Conservation (phyloP, 2,329 filamentous ascomycete species). For the Penicillium brevicompactum region DNA sequence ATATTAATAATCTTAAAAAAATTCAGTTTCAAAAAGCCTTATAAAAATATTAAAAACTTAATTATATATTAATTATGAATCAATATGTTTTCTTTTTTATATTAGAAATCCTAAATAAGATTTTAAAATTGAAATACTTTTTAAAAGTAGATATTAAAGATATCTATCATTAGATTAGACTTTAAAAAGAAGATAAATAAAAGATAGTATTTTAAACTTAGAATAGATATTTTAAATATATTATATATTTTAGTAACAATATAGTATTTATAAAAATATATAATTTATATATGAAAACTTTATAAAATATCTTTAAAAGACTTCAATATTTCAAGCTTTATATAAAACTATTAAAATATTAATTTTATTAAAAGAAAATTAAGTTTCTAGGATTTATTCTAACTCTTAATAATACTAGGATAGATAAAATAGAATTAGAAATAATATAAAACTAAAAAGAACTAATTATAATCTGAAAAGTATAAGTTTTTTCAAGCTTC, state of each 20-base stretch:
- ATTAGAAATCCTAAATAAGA: not conserved
- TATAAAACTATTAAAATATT: too few relatives aligned
- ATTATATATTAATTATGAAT: constrained; percentile 1
- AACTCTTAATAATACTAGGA: too few relatives aligned
- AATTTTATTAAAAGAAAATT: too few relatives aligned
- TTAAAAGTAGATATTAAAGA: not conserved
- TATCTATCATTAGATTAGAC: not conserved
- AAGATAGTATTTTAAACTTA: not conserved
- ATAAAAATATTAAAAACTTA: not conserved
- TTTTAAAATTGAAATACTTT: not conserved
- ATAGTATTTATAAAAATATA: not conserved
- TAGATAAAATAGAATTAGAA: too few relatives aligned
- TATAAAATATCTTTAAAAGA: not conserved
- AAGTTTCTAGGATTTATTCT: too few relatives aligned
- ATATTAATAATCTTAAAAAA: not conserved
- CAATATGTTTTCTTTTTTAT: not conserved
- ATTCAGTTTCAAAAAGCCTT: not conserved
- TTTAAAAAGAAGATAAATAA: not conserved
- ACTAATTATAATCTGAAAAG: too few relatives aligned
- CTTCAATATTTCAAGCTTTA: not conserved
- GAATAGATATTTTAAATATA: not conserved
- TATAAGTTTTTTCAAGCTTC: too few relatives aligned
- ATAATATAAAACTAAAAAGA: too few relatives aligned
- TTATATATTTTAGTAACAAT: not conserved
- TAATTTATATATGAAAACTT: not conserved